These are phyloP conservation scores for Metschnikowia gruessii DNA, from an alignment of 805 yeast genomes.

Conservation along the genomic window DNA sequence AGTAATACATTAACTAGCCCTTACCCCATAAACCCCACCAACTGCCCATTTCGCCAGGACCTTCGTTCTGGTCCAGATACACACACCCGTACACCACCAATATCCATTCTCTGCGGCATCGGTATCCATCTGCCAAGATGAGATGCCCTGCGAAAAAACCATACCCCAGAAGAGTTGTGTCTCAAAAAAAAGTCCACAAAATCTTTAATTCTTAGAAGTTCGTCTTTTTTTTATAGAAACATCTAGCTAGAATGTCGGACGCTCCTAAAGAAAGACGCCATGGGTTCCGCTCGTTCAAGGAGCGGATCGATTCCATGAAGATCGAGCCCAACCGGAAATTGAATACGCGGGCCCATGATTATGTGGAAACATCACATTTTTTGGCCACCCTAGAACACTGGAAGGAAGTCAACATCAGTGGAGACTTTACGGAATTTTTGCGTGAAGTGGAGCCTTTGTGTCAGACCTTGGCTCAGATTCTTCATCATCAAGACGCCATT, in stretches of 20 bases:
- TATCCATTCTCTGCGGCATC: no score
- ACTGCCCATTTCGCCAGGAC: no score
- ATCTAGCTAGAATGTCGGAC: background rate
- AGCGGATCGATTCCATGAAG: conserved; percentile 76
- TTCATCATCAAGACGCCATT: conserved; percentile 66
- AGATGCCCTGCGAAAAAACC: conserved; percentile 14
- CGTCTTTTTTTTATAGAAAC: no score
- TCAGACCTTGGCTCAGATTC: conserved; percentile 75
- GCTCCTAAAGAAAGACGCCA: conserved; percentile 41
- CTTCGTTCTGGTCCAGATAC: no score
- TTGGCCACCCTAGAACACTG: conserved; percentile 78
- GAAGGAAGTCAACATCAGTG: conserved; percentile 81
- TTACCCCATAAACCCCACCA: no score
- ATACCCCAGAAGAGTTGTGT: conserved; percentile 4
- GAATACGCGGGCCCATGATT: conserved; percentile 59
- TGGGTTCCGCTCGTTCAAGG: conserved; percentile 74
- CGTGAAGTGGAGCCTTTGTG: conserved; percentile 51
- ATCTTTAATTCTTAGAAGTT: background rate
- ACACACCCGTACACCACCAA: background rate
- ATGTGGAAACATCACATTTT: conserved; percentile 75
- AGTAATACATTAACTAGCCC: no score
- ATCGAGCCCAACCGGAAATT: conserved; percentile 68
- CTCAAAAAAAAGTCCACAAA: background rate
- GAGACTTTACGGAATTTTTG: conserved; percentile 61
- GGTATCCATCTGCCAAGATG: conserved; percentile 9